Base-by-base conservation (phyloP, 2,329 filamentous ascomycete genomes). In the Cadophora malorum region DNA sequence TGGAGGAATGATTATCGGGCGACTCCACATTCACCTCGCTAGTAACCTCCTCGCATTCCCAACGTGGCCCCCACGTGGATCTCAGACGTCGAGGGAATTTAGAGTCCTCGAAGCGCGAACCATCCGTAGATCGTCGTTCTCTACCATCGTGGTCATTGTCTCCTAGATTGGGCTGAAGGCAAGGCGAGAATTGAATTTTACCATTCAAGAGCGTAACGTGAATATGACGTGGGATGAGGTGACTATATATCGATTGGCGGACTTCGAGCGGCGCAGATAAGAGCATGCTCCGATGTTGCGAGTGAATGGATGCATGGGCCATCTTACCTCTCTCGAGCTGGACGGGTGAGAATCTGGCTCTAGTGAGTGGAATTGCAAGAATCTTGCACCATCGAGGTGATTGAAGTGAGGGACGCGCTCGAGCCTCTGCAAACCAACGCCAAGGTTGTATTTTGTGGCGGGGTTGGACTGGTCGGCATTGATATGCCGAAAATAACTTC, bases 171-270 rank as follows among this genome's bases (percentile, higher is more conserved):
- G 58, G 58, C 21, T 47, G 35, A 61, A 61, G 58, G 38, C 58
- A 61, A 23, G 21, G 19, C 12, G 58, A 61, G 12, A 16, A 31
- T 10, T n/a, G 35, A 28, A 47, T 6, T 61, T 16, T 61, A n/a
- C 60, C 60, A 52, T 7, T 25, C 6, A 8, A 21, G 7, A 52
- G 21, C 3, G 33, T 50, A 21, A 35, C 19, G 10, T 63, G 60
- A 23, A 63, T 33, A 0, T 63, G 45, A 23, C 3, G 50, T 25
- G 52, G 25, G 14, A 55, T 33, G 31, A 63, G 6, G 23, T 63
- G n/a, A 38, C n/a, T 21, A 19, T 52, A 63, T 52, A 63, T 63
- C n/a, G 60, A 45, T 25, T 47, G 45, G 7, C 60, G 60, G 31
- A 63, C 21, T 35, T 63, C 60, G 16, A 52, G 28, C 2, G 60